Evolutionary conservation across 768 basidiomycete species (phyloP).

Genomic region (Kwoniella dendrophila): DNA sequence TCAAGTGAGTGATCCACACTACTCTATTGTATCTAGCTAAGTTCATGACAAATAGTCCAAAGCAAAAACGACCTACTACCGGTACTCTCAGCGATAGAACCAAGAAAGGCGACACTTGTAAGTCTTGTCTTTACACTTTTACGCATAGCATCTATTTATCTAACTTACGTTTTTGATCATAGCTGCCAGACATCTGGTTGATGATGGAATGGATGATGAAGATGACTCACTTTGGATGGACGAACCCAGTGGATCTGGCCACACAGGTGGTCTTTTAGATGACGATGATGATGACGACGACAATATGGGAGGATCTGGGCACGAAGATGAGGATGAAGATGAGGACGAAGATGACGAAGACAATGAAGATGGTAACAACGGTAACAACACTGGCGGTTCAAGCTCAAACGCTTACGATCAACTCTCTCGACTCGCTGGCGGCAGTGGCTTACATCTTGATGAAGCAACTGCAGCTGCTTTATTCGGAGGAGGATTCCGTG

Average conservation of each 20-base stretch:
- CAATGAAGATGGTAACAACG: constrained; percentile 56
- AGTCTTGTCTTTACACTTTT: constrained; percentile 5
- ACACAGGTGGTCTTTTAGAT: constrained; percentile 4
- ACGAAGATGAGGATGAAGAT: constrained; percentile 51
- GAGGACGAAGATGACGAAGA: constrained; percentile 53
- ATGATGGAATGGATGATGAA: constrained; percentile 47
- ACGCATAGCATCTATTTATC: constrained; percentile 1
- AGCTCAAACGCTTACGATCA: constrained; percentile 51
- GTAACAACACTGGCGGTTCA: constrained; percentile 53
- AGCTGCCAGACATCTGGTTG: constrained; percentile 41
- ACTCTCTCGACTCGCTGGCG: constrained; percentile 35
- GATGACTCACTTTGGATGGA: constrained; percentile 41
- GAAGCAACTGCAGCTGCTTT: constrained; percentile 55
- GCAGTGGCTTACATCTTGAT: constrained; percentile 38
- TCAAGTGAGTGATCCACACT: constrained; percentile 12
- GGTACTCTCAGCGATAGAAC: constrained; percentile 25
- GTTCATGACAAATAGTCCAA: constrained; percentile 10
- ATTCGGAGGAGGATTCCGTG: constrained; percentile 74
- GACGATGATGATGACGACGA: constrained; percentile 44
- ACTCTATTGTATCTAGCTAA: neutral
- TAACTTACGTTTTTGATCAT: neutral
- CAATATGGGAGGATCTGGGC: constrained; percentile 40
- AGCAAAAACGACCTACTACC: constrained; percentile 25
- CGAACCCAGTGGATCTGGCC: constrained; percentile 28
- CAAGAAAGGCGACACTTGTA: constrained; percentile 48